phyloP scores from a whole-genome alignment of 1,139 yeast genomes.

The Starmera stellimalicola region DNA sequence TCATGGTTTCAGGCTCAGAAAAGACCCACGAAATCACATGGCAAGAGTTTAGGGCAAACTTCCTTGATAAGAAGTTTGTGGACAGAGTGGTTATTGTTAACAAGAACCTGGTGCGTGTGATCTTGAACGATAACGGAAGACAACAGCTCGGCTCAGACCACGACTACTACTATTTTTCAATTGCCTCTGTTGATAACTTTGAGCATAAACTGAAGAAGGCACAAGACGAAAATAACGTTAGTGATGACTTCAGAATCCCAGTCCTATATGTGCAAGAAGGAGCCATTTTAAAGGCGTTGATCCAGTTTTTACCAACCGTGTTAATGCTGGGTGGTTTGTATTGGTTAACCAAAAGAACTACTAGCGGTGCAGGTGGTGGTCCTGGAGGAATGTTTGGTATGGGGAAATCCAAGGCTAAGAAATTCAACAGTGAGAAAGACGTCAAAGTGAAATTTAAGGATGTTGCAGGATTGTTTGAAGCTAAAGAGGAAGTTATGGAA shows the following conservation, averaged over 20 bases:
- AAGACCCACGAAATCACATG: constrained; percentile 30
- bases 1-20: constrained; percentile 17
- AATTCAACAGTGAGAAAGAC: constrained; percentile 62
- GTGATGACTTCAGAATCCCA: constrained; percentile 54
- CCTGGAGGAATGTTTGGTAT: constrained; percentile 55
- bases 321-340: constrained; percentile 63
- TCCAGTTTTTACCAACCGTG: constrained; percentile 61
- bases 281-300: constrained; percentile 42
- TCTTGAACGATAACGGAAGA: constrained; percentile 50
- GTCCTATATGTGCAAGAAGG: constrained; percentile 55
- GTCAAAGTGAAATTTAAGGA: constrained; percentile 67
- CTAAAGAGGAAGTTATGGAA: constrained; percentile 79
- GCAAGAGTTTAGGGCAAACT: constrained; percentile 62
- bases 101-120: constrained; percentile 55
- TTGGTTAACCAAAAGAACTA: constrained; percentile 56
- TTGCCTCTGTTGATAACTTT: constrained; percentile 66
- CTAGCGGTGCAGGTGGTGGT: constrained; percentile 38
- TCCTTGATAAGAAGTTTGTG: constrained; percentile 57
- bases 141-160: constrained; percentile 31
- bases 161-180: constrained; percentile 49
- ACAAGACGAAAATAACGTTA: constrained; percentile 53
- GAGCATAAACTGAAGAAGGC: constrained; percentile 57
- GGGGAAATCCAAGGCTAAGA: constrained; percentile 61
- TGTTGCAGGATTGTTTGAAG: constrained; percentile 80
- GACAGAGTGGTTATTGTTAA: constrained; percentile 59